Conservation (phyloP, 345 rosid species). For the Pistacia integerrima region DNA sequence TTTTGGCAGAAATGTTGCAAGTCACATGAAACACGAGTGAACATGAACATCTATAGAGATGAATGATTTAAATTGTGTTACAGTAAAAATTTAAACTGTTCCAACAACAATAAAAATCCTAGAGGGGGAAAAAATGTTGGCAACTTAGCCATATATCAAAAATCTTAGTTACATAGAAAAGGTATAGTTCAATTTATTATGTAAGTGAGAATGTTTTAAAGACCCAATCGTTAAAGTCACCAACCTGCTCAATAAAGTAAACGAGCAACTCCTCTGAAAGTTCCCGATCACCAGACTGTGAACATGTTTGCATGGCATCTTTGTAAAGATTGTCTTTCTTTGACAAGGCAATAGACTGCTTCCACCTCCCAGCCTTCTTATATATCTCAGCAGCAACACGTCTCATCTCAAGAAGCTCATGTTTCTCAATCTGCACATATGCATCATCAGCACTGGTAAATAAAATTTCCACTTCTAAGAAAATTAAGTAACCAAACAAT, state of each 20-base stretch:
- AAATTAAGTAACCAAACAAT: background rate
- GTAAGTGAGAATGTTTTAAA: too few relatives aligned
- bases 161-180: too few relatives aligned
- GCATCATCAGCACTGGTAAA: background rate
- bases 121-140: too few relatives aligned
- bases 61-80: too few relatives aligned
- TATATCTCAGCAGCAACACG: slow-evolving; percentile 91
- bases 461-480: background rate
- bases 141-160: too few relatives aligned
- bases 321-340: slow-evolving; percentile 90
- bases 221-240: too few relatives aligned
- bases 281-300: slow-evolving; percentile 96
- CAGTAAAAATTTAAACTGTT: too few relatives aligned
- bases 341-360: slow-evolving; percentile 94
- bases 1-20: too few relatives aligned
- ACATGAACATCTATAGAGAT: too few relatives aligned
- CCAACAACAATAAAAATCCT: too few relatives aligned
- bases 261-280: slow-evolving; percentile 34
- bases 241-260: background rate
- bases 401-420: background rate
- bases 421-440: background rate
- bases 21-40: too few relatives aligned
- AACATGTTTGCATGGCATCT: slow-evolving; percentile 99
- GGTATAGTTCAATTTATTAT: too few relatives aligned
- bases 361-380: slow-evolving; percentile 99